Evolutionary conservation across 1,139 yeast species (phyloP), one percentile per base, ranked within the genome.

Genomic region (Yamadazyma mexicana): DNA sequence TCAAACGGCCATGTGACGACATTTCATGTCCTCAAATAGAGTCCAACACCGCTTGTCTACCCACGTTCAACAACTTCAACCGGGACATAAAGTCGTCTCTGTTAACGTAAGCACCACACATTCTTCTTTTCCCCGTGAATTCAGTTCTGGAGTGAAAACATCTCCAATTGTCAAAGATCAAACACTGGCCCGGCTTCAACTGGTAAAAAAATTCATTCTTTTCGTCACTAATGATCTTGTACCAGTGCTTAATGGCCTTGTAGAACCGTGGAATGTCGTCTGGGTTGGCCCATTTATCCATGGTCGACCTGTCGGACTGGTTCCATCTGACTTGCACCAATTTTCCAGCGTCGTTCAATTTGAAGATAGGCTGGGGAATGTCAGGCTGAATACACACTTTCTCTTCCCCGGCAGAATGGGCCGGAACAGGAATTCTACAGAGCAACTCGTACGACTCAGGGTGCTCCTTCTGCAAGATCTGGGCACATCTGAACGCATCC

Each of bases 141-240:
- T 75, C 83, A 37, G 83, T 78, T 54, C 91, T 72, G 20, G 86
- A 82, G 55, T 84, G 92, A 60, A 84, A 69, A 34, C 83, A 82
- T 49, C 92, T 62, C 91, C 91, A 83, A 58, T 84, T 84, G 55
- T 84, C 89, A 55, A 84, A 83, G 36, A 84, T 77, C 49, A 83
- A 62, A 39, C 83, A 79, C 51, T 79, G 82, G 2, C 89, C 91
- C 0, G 91, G 91, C 39, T 62, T 66, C 53, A 84, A 69, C 51
- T 74, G 81, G 56, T 80, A 66, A 48, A 74, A 72, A 30, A 79
- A 64, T 54, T 80, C 85, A 52, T 80, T 75, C 34, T 73, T 75
- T 8, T 65, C 60, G 38, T 74, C 68, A 43, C 74, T 69, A 40
- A 84, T 73, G 37, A 83, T 68, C 26, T 56, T 57, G 44, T 76